Conservation (phyloP, 2,329 filamentous ascomycete species). For the Xylaria multiplex region DNA sequence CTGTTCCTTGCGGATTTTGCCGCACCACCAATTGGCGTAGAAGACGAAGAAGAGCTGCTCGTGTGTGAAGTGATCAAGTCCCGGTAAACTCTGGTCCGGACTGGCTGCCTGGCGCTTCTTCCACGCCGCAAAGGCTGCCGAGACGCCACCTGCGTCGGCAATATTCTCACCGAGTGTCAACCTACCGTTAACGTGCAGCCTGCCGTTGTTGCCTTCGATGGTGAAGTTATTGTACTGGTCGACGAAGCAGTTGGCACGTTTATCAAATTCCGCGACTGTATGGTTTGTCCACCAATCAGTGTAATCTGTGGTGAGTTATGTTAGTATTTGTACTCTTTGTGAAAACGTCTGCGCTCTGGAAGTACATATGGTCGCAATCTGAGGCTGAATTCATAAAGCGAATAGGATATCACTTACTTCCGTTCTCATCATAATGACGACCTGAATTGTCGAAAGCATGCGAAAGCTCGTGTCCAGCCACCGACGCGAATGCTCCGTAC, state of each 20-base stretch:
- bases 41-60: constrained; percentile 73
- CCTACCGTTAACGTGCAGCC: constrained; percentile 68
- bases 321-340: constrained; percentile 17
- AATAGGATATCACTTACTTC: constrained; percentile 49
- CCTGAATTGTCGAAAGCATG: constrained; percentile 74
- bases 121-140: constrained; percentile 70
- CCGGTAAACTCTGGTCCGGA: constrained; percentile 63
- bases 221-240: constrained; percentile 69
- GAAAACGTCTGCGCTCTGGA: too few species aligned
- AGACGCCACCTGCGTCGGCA: constrained; percentile 71
- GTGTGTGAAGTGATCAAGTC: constrained; percentile 66
- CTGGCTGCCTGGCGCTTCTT: constrained; percentile 62
- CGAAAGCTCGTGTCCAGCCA: constrained; percentile 72
- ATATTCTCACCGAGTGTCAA: constrained; percentile 74
- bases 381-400: background rate
- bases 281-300: constrained; percentile 72
- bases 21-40: constrained; percentile 73
- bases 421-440: constrained; percentile 69
- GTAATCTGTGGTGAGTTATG: constrained; percentile 52
- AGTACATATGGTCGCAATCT: background rate
- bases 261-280: constrained; percentile 66
- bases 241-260: constrained; percentile 69
- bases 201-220: constrained; percentile 62
- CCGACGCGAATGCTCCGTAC: constrained; percentile 71
- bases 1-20: constrained; percentile 68